Conservation (phyloP, 106 monocot species). For the Allium sativum region DNA sequence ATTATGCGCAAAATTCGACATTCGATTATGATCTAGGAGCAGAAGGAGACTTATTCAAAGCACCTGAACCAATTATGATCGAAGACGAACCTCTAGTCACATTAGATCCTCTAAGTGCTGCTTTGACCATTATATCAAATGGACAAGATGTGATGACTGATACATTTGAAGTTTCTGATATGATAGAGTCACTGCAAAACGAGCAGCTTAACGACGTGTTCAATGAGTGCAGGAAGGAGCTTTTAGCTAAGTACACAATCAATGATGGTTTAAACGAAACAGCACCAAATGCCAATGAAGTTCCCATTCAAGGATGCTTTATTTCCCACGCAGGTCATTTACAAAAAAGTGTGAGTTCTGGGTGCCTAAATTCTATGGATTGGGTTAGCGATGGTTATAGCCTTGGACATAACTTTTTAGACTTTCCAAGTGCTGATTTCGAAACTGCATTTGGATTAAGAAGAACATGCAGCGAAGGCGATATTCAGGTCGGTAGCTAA, state of each 20-base stretch:
- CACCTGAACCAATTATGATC: conserved; percentile 43
- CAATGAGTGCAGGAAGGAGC: conserved; percentile 68
- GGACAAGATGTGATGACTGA: conserved; percentile 31
- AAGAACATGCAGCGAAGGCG: conserved; percentile 61
- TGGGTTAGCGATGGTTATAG: conserved; percentile 19
- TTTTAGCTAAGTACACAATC: conserved; percentile 38
- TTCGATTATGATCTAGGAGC: conserved; percentile 53
- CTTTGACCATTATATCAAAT: conserved; percentile 28
- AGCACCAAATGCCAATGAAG: conserved; percentile 15
- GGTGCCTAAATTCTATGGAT: conserved; percentile 46
- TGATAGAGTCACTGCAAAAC: conserved; percentile 32
- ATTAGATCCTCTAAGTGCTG: conserved; percentile 29
- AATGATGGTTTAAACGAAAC: conserved; percentile 24
- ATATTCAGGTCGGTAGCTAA: conserved; percentile 34
- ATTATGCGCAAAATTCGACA: conserved; percentile 21
- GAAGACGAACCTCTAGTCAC: conserved; percentile 27
- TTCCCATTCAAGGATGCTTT: conserved; percentile 6
- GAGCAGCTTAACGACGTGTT: conserved; percentile 54
- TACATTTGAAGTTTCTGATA: conserved; percentile 28
- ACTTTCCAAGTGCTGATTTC: conserved; percentile 44
- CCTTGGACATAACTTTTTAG: conserved; percentile 37
- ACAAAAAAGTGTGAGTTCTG: conserved; percentile 53
- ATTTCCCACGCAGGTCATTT: conserved; percentile 18
- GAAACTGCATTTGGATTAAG: conserved; percentile 49
- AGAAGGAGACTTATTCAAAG: conserved; percentile 74